Evolutionary conservation across 257 asterid genomes (phyloP).

Genomic region (Solanum pinnatisectum): DNA sequence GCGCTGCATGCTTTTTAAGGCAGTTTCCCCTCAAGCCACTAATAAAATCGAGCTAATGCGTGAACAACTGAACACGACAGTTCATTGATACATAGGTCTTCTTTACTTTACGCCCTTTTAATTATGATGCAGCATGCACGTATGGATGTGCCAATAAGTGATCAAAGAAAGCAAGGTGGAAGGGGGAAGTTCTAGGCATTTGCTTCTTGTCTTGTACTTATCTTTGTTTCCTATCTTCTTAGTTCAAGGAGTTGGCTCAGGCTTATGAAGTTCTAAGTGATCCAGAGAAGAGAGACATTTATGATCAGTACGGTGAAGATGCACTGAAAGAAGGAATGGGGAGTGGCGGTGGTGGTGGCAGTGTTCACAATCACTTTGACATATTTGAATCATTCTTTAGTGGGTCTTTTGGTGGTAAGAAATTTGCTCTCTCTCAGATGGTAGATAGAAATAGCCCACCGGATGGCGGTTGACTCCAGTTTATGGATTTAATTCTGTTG

Average conservation of each 20-base stretch:
- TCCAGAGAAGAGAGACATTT: constrained; percentile 37
- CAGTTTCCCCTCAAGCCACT: background rate
- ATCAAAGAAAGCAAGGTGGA: background rate
- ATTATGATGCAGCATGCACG: background rate
- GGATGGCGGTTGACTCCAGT: background rate
- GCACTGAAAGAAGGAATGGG: constrained; percentile 46
- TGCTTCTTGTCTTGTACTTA: background rate
- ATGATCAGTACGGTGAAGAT: constrained; percentile 50
- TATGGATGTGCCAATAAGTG: background rate
- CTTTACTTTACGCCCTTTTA: background rate
- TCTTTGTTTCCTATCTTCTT: background rate
- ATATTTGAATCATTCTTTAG: constrained; percentile 40
- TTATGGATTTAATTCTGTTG: background rate
- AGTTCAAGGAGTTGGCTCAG: constrained; percentile 53
- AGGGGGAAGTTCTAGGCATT: background rate
- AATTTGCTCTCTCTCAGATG: background rate
- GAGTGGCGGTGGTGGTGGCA: constrained; percentile 26
- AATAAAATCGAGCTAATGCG: background rate
- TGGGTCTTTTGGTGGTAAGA: constrained; percentile 8
- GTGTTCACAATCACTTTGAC: constrained; percentile 32
- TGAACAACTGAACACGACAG: background rate
- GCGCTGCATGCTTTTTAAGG: background rate
- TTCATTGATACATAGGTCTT: background rate
- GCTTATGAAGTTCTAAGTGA: constrained; percentile 48
- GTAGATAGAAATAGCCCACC: background rate